Evolutionary conservation across 2,329 filamentous ascomycete genomes (phyloP).

Genomic region (Celoporthe dispersa): DNA sequence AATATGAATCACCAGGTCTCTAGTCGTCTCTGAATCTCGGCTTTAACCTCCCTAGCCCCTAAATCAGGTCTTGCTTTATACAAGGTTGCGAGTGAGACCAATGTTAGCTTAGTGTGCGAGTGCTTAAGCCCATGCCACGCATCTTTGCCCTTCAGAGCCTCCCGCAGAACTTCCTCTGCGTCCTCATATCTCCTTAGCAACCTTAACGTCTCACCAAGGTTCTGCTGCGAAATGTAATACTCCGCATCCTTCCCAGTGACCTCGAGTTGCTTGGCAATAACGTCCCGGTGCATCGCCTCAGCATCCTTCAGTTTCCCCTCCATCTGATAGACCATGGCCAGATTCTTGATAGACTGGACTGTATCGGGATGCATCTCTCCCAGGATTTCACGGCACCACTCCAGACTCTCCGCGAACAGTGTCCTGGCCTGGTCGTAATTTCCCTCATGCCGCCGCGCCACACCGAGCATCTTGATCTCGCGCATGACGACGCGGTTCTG

Average conservation of each 20-base stretch:
- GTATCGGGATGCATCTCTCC: not conserved
- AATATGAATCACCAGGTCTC: too few relatives aligned
- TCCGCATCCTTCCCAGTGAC: conserved; percentile 3
- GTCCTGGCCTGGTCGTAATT: not conserved
- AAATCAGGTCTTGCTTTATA: not conserved
- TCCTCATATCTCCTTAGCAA: not conserved
- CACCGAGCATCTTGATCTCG: conserved; percentile 13
- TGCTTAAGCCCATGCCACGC: not conserved
- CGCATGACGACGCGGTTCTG: conserved; percentile 9
- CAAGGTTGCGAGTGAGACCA: not conserved
- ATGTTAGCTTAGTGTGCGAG: not conserved
- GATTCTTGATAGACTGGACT: not conserved
- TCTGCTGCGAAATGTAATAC: conserved; percentile 5
- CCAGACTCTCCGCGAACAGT: not conserved
- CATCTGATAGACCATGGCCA: conserved; percentile 1
- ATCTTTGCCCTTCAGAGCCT: not conserved
- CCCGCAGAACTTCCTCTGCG: not conserved
- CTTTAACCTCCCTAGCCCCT: not conserved
- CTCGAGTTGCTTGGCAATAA: not conserved
- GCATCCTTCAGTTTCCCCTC: not conserved
- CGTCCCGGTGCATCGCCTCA: not conserved
- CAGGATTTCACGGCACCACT: not conserved
- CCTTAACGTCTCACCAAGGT: conserved; percentile 5
- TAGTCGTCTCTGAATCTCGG: too few relatives aligned
- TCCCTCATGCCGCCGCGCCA: not conserved